These are phyloP conservation scores for Microdochium nivale DNA, from an alignment of 2,329 filamentous ascomycete species.

Conservation along the genomic window DNA sequence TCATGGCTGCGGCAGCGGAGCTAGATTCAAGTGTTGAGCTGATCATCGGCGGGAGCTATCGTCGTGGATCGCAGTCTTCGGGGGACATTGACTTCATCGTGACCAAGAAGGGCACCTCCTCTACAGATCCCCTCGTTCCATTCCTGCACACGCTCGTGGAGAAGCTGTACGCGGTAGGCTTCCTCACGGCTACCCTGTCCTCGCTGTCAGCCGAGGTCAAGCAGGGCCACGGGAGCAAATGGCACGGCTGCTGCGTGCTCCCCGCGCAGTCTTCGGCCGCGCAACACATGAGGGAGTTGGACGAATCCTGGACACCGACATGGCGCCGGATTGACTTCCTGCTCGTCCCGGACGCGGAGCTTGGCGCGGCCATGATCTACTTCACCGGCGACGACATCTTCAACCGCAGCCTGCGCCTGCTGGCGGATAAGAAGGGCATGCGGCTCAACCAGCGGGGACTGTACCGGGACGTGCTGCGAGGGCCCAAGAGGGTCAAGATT, in stretches of 20 bases:
- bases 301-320: constrained; percentile 19
- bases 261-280: constrained; percentile 25
- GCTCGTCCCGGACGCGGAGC: constrained; percentile 68
- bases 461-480: constrained; percentile 61
- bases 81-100: constrained; percentile 83
- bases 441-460: constrained; percentile 76
- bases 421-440: constrained; percentile 77
- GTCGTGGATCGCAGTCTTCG: constrained; percentile 64
- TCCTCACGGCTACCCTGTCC: constrained; percentile 61
- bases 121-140: constrained; percentile 46
- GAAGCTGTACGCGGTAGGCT: constrained; percentile 48
- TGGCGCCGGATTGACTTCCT: constrained; percentile 85
- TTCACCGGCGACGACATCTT: constrained; percentile 96
- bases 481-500: constrained; percentile 46
- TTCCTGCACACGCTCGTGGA: constrained; percentile 58
- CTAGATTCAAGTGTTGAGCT: constrained; percentile 60
- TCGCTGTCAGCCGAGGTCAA: constrained; percentile 30
- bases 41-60: constrained; percentile 77
- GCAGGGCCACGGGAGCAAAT: constrained; percentile 58
- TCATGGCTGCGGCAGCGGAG: constrained; percentile 46
- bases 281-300: too few species aligned
- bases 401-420: constrained; percentile 73
- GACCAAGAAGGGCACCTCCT: constrained; percentile 53
- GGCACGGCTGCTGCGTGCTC: constrained; percentile 77
- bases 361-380: constrained; percentile 83